These are phyloP conservation scores for Lablab purpureus DNA, from an alignment of 306 rosid species.

Conservation along the genomic window DNA sequence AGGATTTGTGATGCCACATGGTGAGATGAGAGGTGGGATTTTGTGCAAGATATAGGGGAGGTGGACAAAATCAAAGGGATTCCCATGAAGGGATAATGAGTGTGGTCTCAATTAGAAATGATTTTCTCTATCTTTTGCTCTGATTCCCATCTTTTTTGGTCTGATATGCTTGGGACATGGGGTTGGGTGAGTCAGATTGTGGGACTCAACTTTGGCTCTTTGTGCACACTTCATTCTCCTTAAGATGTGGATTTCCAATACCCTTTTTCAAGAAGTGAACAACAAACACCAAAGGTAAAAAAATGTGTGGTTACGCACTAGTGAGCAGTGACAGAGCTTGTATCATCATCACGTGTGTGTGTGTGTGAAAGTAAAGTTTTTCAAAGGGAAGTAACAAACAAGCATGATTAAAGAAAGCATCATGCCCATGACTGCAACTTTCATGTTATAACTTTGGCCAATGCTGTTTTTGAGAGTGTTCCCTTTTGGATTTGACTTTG, in stretches of 20 bases:
- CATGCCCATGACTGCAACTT: slow-evolving; percentile 7
- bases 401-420: slow-evolving; percentile 7
- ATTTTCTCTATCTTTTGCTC: slow-evolving; percentile 45
- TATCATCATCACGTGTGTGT: slow-evolving; percentile 19
- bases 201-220: slow-evolving; percentile 45
- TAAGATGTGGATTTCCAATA: slow-evolving; percentile 42
- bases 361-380: slow-evolving; percentile 8
- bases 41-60: slow-evolving; percentile 41
- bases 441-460: not conserved
- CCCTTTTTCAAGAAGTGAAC: slow-evolving; percentile 24
- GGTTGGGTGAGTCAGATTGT: slow-evolving; percentile 50
- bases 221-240: slow-evolving; percentile 12
- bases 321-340: slow-evolving; percentile 12
- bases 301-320: slow-evolving; percentile 30
- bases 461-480: not conserved
- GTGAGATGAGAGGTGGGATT: slow-evolving; percentile 42
- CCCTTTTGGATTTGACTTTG: not conserved
- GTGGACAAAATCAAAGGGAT: slow-evolving; percentile 46
- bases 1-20: slow-evolving; percentile 42
- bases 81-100: slow-evolving; percentile 39
- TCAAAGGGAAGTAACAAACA: not conserved
- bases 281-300: not conserved
- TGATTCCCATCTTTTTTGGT: slow-evolving; percentile 42
- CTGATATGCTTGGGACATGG: slow-evolving; percentile 27
- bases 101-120: slow-evolving; percentile 46